These are phyloP conservation scores for Blastobotrys muscicola DNA, from an alignment of 805 yeast genomes.

Conservation along the genomic window DNA sequence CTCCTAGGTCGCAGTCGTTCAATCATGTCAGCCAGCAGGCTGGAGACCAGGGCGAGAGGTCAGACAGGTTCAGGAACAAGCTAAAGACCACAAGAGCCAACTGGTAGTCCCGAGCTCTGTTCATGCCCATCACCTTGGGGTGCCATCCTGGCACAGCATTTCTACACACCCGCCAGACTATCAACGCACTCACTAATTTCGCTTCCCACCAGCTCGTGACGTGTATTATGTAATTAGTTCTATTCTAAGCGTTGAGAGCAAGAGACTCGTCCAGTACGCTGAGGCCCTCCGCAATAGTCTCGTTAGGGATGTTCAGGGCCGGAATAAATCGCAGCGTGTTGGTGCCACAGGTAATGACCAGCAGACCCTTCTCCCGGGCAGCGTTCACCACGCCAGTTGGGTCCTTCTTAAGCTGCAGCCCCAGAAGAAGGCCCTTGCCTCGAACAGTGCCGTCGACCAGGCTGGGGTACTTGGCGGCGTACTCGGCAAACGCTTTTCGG, in stretches of 20 bases:
- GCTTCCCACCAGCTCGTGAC: too few relatives aligned
- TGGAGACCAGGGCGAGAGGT: constrained; percentile 3
- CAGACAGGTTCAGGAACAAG: constrained; percentile 14
- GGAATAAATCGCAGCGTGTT: constrained; percentile 89
- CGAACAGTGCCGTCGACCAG: constrained; percentile 53
- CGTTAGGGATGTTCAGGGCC: constrained; percentile 72
- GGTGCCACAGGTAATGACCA: constrained; percentile 86
- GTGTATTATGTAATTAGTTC: too few relatives aligned
- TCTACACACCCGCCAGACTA: too few relatives aligned
- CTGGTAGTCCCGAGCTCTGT: too few relatives aligned
- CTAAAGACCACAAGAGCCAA: constrained; percentile 16
- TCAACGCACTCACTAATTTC: not conserved
- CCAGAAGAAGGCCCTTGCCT: constrained; percentile 84
- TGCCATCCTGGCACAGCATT: too few relatives aligned
- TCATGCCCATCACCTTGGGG: too few relatives aligned
- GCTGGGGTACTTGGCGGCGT: constrained; percentile 48
- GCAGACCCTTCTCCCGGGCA: constrained; percentile 71
- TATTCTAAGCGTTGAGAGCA: constrained; percentile 20
- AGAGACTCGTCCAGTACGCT: constrained; percentile 50
- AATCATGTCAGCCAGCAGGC: not conserved
- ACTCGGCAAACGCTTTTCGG: constrained; percentile 31
- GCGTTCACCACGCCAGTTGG: constrained; percentile 53
- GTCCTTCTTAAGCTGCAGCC: constrained; percentile 62
- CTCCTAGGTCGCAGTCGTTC: constrained; percentile 7
- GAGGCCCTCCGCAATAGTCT: constrained; percentile 61